These are phyloP conservation scores for Porphyridium purpureum DNA, from an alignment of 23 red algal species.

Conservation along the genomic window DNA sequence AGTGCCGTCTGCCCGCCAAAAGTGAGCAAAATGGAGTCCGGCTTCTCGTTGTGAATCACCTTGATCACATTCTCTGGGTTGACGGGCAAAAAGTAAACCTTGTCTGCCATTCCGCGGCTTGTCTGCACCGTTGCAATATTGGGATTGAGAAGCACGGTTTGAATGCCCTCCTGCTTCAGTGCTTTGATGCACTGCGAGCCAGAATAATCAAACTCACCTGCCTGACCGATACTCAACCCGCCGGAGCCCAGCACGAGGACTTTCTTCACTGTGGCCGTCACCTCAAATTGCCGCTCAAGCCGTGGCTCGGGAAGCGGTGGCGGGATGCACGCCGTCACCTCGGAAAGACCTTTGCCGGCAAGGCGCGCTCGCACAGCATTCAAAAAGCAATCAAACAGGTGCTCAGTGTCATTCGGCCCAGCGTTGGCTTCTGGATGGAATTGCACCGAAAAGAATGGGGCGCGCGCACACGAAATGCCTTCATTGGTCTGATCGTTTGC, in stretches of 20 bases:
- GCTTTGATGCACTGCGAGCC: conserved; percentile 94
- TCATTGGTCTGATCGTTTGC: conserved; percentile 94
- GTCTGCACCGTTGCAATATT: conserved; percentile 99
- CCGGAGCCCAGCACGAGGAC: conserved; percentile 86
- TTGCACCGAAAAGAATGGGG: conserved; percentile 93
- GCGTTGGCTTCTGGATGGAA: conserved; percentile 95
- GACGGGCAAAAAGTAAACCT: conserved; percentile 96
- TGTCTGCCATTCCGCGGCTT: conserved; percentile 80
- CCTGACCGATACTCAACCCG: conserved; percentile 89
- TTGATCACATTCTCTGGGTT: conserved; percentile 76
- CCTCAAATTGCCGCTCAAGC: background rate
- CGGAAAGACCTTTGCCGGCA: too few relatives aligned
- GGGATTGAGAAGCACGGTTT: conserved; percentile 90
- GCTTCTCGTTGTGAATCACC: conserved; percentile 78
- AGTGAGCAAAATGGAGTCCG: conserved; percentile 78
- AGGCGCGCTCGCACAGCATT: too few relatives aligned
- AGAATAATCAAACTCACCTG: conserved; percentile 98
- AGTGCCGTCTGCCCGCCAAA: conserved; percentile 96
- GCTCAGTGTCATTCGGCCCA: conserved; percentile 85
- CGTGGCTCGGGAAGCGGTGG: background rate
- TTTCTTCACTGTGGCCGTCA: conserved; percentile 4
- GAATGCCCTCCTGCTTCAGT: conserved; percentile 57
- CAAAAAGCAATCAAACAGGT: conserved; percentile 80
- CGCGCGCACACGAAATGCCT: conserved; percentile 56
- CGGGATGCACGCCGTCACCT: too few relatives aligned